Evolutionary conservation across 768 basidiomycete genomes (phyloP).

Genomic region (Pleurotus sapidus): DNA sequence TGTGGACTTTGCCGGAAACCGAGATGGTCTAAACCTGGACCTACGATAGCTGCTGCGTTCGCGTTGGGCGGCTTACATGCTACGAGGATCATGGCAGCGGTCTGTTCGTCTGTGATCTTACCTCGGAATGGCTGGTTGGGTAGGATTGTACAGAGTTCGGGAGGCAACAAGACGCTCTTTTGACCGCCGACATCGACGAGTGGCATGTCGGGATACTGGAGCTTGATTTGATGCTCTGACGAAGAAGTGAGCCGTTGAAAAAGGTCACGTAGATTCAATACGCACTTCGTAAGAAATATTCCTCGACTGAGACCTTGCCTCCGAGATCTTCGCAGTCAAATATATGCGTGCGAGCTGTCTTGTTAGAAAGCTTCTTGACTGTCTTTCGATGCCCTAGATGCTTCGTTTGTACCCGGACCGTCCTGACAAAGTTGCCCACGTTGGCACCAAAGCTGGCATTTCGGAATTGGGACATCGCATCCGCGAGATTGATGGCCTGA

Average conservation of each 20-base stretch:
- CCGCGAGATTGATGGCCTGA: conserved; percentile 59
- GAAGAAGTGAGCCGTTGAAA: conserved; percentile 8
- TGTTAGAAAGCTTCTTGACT: conserved; percentile 50
- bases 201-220: conserved; percentile 49
- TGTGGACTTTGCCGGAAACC: conserved; percentile 46
- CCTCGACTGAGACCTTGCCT: conserved; percentile 52
- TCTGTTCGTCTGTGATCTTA: conserved; percentile 66
- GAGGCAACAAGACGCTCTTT: conserved; percentile 52
- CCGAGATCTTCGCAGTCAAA: conserved; percentile 62
- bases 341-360: conserved; percentile 42
- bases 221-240: conserved; percentile 57
- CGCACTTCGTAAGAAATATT: conserved; percentile 69
- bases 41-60: conserved; percentile 63
- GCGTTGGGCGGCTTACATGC: conserved; percentile 71
- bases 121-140: conserved; percentile 70
- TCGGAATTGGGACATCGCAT: conserved; percentile 54
- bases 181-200: conserved; percentile 58
- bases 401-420: conserved; percentile 61
- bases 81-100: conserved; percentile 65
- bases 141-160: conserved; percentile 72
- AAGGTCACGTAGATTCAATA: conserved; percentile 32
- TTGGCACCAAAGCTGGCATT: conserved; percentile 58
- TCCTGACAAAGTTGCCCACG: conserved; percentile 56
- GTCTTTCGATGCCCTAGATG: conserved; percentile 79
- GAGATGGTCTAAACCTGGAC: conserved; percentile 57